Base-by-base conservation (phyloP, 1,139 yeast genomes). In the Nakaseomyces delphensis region DNA sequence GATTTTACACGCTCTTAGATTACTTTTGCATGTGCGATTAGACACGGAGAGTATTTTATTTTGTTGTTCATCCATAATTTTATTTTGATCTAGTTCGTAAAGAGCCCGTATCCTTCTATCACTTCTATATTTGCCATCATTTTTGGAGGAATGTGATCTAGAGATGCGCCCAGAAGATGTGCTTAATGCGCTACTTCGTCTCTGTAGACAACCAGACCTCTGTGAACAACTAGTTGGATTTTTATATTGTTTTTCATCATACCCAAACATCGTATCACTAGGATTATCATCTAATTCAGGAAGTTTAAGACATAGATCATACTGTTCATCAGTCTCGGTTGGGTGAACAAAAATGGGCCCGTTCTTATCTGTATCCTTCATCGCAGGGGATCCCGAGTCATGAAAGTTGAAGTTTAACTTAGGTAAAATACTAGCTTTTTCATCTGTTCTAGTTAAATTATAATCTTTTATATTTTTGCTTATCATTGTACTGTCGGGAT, bases 1-100 rank as follows among this genome's bases (percentile, higher is more conserved):
- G 7, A 33, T 33, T 2, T 33, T 20, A 33, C 37, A 20, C 11
- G 4, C 14, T 7, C 13, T 18, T 11, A 33, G 13, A 13, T 21
- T 33, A 13, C 37, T 33, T 20, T 20, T 20, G 18, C 18, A 20
- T 20, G 21, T 20, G 7, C 27, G 15, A 13, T 33, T 33, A 4
- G 37, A 3, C 8, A 21, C 8, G 4, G 27, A 5, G 3, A n/a
- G 9, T 2, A 21, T 21, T 21, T 33, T 33, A 4, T 20, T 21
- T n/a, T 31, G 23, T 9, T 5, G 23, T 9, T 4, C 3, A 5
- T 33, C 27, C 16, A n/a, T 8, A 21, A n/a, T 33, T 33, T n/a
- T 33, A 13, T 33, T 33, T n/a, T 33, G 37, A 33, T 33, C 37
- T 7, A 33, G 27, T 33, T 33, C 37, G 21, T 33, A 33, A n/a